Percentiles rank a stretch among this genome's conserved stretches.
These are phyloP conservation scores for Backusella mclennaniae DNA, from an alignment of 192 early-diverging fungal species.

Conservation along the genomic window DNA sequence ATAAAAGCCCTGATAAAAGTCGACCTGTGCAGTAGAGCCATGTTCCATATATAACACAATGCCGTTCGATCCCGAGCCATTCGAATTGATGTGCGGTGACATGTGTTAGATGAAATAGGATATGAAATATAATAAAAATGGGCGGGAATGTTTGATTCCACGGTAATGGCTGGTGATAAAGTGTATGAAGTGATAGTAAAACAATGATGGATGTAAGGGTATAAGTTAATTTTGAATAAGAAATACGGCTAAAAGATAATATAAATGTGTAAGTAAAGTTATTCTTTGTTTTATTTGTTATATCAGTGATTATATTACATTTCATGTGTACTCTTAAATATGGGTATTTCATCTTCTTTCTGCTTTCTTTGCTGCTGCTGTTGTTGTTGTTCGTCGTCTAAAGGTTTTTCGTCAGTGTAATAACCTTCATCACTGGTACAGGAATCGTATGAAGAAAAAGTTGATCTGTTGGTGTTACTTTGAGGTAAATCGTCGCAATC, in stretches of 20 bases:
- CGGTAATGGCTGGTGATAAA: constrained; percentile 17
- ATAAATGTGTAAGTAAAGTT: not conserved
- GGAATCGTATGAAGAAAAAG: constrained; percentile 13
- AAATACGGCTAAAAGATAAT: constrained; percentile 26
- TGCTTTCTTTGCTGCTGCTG: not conserved
- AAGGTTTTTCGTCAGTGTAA: constrained; percentile 22
- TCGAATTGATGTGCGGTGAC: constrained; percentile 44
- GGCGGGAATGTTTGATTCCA: constrained; percentile 36
- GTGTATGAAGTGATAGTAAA: constrained; percentile 17
- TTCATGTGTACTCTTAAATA: constrained; percentile 28
- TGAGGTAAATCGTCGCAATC: not conserved
- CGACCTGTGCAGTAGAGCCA: constrained; percentile 59
- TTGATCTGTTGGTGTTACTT: not conserved
- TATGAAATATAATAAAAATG: constrained; percentile 28
- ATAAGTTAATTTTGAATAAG: constrained; percentile 41
- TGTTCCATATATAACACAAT: constrained; percentile 55
- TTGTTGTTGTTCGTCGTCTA: constrained; percentile 13
- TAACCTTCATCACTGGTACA: constrained; percentile 28
- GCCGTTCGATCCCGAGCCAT: constrained; percentile 42
- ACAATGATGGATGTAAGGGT: constrained; percentile 28
- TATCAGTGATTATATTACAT: constrained; percentile 21
- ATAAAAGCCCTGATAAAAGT: constrained; percentile 43
- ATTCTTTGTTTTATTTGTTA: not conserved
- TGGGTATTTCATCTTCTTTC: constrained; percentile 31
- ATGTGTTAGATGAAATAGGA: constrained; percentile 45